Conservation (phyloP, 495 filamentous ascomycete genomes). For the Hypoxylon fuscum region DNA sequence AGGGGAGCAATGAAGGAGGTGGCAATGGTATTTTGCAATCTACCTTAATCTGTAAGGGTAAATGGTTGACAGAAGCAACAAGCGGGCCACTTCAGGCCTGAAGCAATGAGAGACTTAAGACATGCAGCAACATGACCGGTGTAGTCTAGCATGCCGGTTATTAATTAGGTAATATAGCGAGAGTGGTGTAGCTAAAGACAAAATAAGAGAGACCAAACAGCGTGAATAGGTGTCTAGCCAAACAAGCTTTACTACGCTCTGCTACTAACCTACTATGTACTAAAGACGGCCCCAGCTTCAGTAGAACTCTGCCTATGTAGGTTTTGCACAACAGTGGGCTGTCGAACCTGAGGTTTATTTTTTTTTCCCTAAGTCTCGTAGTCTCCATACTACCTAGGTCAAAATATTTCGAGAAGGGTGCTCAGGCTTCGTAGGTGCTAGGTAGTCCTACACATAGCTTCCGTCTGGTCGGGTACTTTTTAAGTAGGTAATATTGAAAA, state of each 20-base stretch:
- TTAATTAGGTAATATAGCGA: constrained; percentile 12
- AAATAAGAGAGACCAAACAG: not conserved
- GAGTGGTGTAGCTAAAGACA: not conserved
- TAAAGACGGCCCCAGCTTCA: too few relatives aligned
- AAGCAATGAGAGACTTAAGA: not conserved
- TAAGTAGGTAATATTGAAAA: constrained; percentile 18
- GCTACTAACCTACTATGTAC: too few relatives aligned
- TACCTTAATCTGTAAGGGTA: constrained; percentile 2
- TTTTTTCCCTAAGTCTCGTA: too few relatives aligned
- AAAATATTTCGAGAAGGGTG: too few relatives aligned
- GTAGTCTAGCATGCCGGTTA: not conserved
- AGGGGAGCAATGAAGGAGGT: not conserved
- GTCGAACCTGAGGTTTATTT: too few relatives aligned
- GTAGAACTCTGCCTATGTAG: too few relatives aligned
- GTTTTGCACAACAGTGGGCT: too few relatives aligned
- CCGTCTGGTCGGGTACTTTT: constrained; percentile 17
- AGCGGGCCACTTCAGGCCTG: not conserved
- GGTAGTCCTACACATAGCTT: too few relatives aligned
- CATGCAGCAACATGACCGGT: constrained; percentile 3
- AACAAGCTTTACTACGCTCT: too few relatives aligned
- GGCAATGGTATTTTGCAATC: not conserved
- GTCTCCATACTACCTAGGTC: too few relatives aligned
- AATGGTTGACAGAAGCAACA: not conserved
- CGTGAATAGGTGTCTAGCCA: not conserved
- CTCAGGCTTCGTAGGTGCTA: too few relatives aligned